phyloP scores from a whole-genome alignment of 805 yeast species.

The Myxozyma melibiosi region DNA sequence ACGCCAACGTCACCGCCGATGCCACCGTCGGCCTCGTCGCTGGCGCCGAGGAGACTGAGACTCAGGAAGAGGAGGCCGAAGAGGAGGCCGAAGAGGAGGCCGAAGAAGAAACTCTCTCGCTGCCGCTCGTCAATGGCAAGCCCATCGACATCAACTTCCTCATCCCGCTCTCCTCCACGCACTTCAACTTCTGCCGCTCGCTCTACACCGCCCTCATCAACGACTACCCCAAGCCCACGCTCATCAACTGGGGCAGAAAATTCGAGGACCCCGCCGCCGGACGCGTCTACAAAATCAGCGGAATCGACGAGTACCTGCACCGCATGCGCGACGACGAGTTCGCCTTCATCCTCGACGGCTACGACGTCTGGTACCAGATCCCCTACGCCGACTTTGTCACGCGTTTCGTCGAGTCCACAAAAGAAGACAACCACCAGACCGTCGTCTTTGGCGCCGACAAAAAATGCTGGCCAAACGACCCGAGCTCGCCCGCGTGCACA shows the following conservation, averaged over 20 bases:
- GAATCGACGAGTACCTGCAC: constrained; percentile 23
- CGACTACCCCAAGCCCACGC: constrained; percentile 31
- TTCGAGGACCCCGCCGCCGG: constrained; percentile 18
- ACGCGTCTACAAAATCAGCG: constrained; percentile 27
- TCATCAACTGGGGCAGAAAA: constrained; percentile 30
- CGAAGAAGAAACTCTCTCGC: neutral
- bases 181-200: constrained; percentile 33
- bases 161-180: constrained; percentile 31
- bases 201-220: constrained; percentile 33
- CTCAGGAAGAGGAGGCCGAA: neutral
- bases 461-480: constrained; percentile 33
- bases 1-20: neutral
- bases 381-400: constrained; percentile 19
- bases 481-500: constrained; percentile 28
- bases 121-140: constrained; percentile 12
- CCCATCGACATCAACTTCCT: constrained; percentile 26
- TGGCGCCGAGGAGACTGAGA: neutral
- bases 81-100: neutral
- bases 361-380: constrained; percentile 33
- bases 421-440: neutral
- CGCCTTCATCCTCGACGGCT: constrained; percentile 31
- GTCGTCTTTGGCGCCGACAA: constrained; percentile 34
- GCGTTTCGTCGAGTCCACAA: constrained; percentile 14
- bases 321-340: constrained; percentile 11
- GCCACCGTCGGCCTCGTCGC: constrained; percentile 3